Conservation (phyloP, 2,329 filamentous ascomycete species). For the Nigrograna mackinnonii region DNA sequence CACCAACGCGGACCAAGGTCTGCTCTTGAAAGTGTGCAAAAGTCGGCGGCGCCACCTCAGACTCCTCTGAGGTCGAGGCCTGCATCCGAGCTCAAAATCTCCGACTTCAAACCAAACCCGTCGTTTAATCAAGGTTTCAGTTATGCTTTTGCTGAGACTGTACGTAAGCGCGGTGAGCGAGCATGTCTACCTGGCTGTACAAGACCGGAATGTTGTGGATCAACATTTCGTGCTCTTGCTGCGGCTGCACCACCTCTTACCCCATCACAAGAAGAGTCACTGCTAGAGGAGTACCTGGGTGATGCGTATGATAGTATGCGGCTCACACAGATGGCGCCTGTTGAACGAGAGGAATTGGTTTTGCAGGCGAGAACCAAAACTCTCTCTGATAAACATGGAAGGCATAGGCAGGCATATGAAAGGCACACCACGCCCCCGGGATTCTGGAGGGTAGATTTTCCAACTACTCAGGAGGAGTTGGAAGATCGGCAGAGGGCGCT, state of each 20-base stretch:
- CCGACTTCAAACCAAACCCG: slow-evolving; percentile 84
- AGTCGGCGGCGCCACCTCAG: too few species aligned
- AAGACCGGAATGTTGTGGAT: slow-evolving; percentile 75
- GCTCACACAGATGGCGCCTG: slow-evolving; percentile 54
- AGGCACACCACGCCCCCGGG: slow-evolving; percentile 77
- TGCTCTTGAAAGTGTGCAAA: too few species aligned
- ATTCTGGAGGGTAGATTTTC: slow-evolving; percentile 91
- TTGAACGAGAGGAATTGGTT: slow-evolving; percentile 69
- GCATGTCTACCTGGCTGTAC: slow-evolving; percentile 75
- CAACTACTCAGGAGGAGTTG: slow-evolving; percentile 78
- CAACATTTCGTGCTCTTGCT: slow-evolving; percentile 70
- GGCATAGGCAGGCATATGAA: slow-evolving; percentile 74
- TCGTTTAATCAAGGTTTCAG: slow-evolving; percentile 69
- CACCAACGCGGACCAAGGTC: too few species aligned
- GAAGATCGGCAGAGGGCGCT: slow-evolving; percentile 67
- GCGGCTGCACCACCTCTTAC: slow-evolving; percentile 33
- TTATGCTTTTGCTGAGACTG: slow-evolving; percentile 74
- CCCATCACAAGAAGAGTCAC: slow-evolving; percentile 36
- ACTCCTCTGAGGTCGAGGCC: slow-evolving; percentile 57
- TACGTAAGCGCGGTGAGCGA: slow-evolving; percentile 71
- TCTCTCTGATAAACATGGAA: slow-evolving; percentile 75
- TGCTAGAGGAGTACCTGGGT: slow-evolving; percentile 61
- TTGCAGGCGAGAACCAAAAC: slow-evolving; percentile 75
- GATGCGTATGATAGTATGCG: slow-evolving; percentile 39
- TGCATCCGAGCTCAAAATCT: slow-evolving; percentile 60